Conservation (phyloP, 495 filamentous ascomycete species). For the Ramalina intermedia region DNA sequence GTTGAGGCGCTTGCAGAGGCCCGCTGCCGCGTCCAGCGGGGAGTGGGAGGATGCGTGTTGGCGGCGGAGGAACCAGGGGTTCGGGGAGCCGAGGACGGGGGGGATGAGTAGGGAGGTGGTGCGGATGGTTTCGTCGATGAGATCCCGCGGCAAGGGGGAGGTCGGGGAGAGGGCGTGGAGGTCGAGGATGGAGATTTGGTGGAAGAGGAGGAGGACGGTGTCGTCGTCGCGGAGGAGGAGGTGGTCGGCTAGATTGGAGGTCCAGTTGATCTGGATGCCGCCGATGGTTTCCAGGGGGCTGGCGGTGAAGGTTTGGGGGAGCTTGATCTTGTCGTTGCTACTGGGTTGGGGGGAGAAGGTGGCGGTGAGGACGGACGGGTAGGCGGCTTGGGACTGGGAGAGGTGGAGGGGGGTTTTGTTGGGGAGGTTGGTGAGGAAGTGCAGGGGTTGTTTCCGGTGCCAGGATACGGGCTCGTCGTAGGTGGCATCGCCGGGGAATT, state of each 20-base stretch:
- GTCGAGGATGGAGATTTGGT: constrained; percentile 21
- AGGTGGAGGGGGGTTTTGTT: neutral
- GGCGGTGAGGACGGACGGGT: neutral
- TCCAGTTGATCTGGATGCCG: constrained; percentile 29
- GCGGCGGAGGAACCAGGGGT: constrained; percentile 20
- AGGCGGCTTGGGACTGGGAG: neutral
- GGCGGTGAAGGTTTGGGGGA: constrained; percentile 9
- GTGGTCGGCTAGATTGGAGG: constrained; percentile 33
- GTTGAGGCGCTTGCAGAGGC: constrained; percentile 16
- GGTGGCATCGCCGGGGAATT: constrained; percentile 6
- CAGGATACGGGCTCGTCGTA: constrained; percentile 10
- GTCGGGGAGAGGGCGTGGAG: neutral
- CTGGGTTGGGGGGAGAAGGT: neutral
- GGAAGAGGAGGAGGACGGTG: constrained; percentile 27
- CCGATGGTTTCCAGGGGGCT: constrained; percentile 18
- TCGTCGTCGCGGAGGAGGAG: constrained; percentile 28
- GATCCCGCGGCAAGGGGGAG: constrained; percentile 15
- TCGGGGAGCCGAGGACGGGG: constrained; percentile 14
- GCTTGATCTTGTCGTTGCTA: constrained; percentile 6
- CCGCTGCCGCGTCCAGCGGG: constrained; percentile 16
- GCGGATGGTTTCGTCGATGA: constrained; percentile 30
- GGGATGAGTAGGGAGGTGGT: constrained; percentile 35
- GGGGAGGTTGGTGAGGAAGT: neutral
- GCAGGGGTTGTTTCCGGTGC: neutral
- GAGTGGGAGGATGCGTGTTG: constrained; percentile 1